Evolutionary conservation across 495 filamentous ascomycete genomes (phyloP), one percentile per base, ranked within the genome.

Genomic region (Articulospora tetracladia): DNA sequence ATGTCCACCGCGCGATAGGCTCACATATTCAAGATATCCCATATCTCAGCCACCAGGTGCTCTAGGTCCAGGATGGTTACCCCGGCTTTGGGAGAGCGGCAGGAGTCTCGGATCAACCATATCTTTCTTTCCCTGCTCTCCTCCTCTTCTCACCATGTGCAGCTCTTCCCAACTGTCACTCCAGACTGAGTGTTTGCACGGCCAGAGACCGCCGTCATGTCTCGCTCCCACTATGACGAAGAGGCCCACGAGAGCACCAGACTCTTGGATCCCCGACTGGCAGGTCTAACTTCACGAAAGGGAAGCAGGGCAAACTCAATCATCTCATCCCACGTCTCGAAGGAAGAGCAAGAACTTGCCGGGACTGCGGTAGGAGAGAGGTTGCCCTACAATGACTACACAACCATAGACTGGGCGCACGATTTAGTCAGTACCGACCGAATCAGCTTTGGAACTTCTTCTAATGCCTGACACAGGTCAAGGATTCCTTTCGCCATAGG

Each of bases 401-500:
- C 77, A 4, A 83, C 80, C 2, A 80, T 82, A 62, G 81, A 85
- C 66, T 84, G 80, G 79, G 72, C 83, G 53, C 82, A 83, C 66
- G 81, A 83, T 61, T 65, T 85, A 58, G 81, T 80, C 62, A 20
- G 64, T 23, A 20, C 20, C 32, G 10, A 6, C 30, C 39, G 13
- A 28, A 12, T 2, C 25, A 1, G 3, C n/a, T n/a, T 4, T 30
- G 27, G 11, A 23, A 47, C 0, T 0, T 44, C 11, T 11, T 28
- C 52, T 72, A 51, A 66, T 46, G 3, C 1, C 3, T 15, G 1
- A 53, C 51, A 8, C 27, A 80, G 77, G 73, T 83, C 70, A 83
- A 83, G 71, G 78, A 82, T 59, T 80, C 80, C n/a, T 81, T 77
- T 63, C 78, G 80, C 20, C 73, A 69, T 57, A 72, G 79, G 34